Percentiles rank a stretch among this genome's conserved stretches.
These are phyloP conservation scores for Tetrapisispora arboricola DNA, from an alignment of 805 yeast genomes.

Conservation along the genomic window DNA sequence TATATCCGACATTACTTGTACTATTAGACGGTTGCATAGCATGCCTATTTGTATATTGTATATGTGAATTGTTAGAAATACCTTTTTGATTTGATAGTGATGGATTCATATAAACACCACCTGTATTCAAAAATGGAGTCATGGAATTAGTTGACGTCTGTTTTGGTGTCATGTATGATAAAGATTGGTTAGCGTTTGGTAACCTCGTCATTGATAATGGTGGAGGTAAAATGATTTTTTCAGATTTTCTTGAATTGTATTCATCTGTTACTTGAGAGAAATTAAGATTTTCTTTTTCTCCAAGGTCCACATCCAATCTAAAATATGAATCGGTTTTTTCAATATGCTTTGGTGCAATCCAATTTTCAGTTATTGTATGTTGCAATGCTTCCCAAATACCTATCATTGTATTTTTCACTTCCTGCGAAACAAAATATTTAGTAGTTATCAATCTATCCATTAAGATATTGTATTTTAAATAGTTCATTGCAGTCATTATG, in stretches of 20 bases:
- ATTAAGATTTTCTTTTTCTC: not conserved
- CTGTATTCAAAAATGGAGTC: not conserved
- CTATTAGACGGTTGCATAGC: not conserved
- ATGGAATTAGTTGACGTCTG: not conserved
- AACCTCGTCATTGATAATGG: conserved; percentile 1
- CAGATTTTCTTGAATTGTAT: not conserved
- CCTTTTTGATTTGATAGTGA: not conserved
- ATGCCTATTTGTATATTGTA: not conserved
- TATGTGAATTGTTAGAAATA: not conserved
- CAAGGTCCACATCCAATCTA: not conserved
- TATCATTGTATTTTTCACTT: not conserved
- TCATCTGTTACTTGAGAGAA: not conserved
- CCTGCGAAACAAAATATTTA: not conserved
- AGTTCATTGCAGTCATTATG: not conserved
- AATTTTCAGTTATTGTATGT: not conserved
- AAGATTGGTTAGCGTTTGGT: not conserved
- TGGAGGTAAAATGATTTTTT: conserved; percentile 2
- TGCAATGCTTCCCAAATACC: conserved; percentile 2
- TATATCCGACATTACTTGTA: not conserved
- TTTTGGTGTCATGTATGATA: not conserved
- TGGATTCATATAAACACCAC: not conserved
- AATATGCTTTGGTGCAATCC: conserved; percentile 1
- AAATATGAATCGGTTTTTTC: not conserved
- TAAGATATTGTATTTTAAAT: conserved; percentile 1
- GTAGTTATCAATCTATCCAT: conserved; percentile 4